phyloP scores from a whole-genome alignment of 345 rosid species.

The Pseudoturritis turrita region DNA sequence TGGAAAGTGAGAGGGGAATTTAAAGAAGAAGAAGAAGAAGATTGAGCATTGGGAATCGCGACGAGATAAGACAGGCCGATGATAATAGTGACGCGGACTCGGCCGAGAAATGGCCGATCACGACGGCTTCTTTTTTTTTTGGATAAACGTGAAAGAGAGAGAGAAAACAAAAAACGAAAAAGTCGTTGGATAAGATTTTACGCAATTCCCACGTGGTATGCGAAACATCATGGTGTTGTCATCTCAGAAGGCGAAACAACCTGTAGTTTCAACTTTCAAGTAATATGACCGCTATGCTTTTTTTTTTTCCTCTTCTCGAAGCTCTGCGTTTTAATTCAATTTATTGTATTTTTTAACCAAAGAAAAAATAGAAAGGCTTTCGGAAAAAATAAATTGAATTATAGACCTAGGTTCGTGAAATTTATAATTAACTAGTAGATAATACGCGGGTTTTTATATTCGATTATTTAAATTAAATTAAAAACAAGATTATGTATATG shows the following conservation, averaged over 20 bases:
- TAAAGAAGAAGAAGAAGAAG: background rate
- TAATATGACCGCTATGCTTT: background rate
- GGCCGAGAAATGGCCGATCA: constrained; percentile 26
- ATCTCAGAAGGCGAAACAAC: background rate
- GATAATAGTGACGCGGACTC: constrained; percentile 27
- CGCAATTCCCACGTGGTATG: constrained; percentile 18
- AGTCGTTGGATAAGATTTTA: constrained; percentile 27
- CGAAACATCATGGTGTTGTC: background rate
- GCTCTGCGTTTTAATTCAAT: constrained; percentile 16
- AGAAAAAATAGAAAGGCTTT: too few relatives aligned
- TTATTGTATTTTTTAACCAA: too few relatives aligned
- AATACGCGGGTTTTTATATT: too few relatives aligned
- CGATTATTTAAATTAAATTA: too few relatives aligned
- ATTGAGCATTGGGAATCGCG: constrained; percentile 24
- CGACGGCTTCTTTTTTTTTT: constrained; percentile 18
- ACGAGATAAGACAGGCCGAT: constrained; percentile 30
- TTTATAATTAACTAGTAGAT: too few relatives aligned
- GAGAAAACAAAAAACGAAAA: background rate
- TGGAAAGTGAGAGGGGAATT: background rate
- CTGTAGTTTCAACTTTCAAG: background rate
- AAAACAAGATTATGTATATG: too few relatives aligned
- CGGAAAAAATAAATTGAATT: too few relatives aligned
- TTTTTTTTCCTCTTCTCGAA: background rate
- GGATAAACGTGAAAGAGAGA: background rate
- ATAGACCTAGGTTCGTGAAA: too few relatives aligned